Evolutionary conservation across 208 protist species (phyloP), one percentile per base, ranked within the genome.

Genomic region (Novymonas esmeraldas): DNA sequence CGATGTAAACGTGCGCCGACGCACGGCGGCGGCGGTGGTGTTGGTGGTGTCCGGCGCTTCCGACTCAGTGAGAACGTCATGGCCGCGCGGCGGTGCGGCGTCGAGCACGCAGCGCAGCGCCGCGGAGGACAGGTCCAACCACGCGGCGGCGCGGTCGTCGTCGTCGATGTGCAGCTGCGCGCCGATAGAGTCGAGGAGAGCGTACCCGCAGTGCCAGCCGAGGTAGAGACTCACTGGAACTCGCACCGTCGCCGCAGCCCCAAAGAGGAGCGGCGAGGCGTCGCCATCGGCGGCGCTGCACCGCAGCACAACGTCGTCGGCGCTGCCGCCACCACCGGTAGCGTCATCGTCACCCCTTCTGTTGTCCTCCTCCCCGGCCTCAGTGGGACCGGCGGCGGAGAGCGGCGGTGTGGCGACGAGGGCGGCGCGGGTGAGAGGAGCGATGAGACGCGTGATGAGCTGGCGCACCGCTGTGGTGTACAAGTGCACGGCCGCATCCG

Each of bases 121-220:
- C 11, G 63, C 70, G 6, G 70, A 63, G 13, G 55, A 36, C 5
- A 69, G 16, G 36, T 76, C 70, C 38, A 76, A 24, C 70, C 62
- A 65, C 4, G 38, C 49, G 2, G 70, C 70, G 9, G 18, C 31
- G 34, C 44, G 26, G 57, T 75, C 69, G 1, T 49, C 44, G 22
- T 57, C 63, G 6, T 33, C 0, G 9, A 76, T 1, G 22, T 39
- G 0, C n/a, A 76, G 56, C 41, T 33, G 42, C 6, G 39, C 36
- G 1, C 31, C 42, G 16, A 70, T 49, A 2, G 61, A 24, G n/a
- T 54, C 26, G 2, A 69, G 56, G 14, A 76, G 56, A 22, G 48
- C 31, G 9, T 54, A 69, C 16, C 46, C 34, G 14, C 70, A 69
- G 11, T 55, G 62, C 70, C 70, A 70, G 3, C 61, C 61, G 6